Base-by-base conservation (phyloP, 345 rosid genomes). In the Lumnitzera racemosa region DNA sequence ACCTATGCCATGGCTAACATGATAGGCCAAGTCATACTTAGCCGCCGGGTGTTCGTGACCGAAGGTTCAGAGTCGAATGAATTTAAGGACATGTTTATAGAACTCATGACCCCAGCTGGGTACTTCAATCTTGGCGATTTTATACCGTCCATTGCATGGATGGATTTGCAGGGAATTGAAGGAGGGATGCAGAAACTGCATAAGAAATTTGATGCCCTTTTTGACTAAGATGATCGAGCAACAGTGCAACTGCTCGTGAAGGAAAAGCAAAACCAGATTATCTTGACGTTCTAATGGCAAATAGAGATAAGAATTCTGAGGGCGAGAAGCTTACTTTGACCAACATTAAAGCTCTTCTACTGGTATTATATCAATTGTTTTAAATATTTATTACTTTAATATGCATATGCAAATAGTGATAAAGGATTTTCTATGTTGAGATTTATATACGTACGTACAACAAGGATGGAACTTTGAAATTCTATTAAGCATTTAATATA, bases 151-250 rank as follows among this genome's bases (percentile, higher is more conserved):
- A 72, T 85, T 27, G 79, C 76, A 0, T 85, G 89, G 86, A 68
- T 83, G 86, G 91, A 85, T 65, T 62, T 83, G 56, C 88, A 85
- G 58, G 79, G 91, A 53, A 79, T 85, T 4, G 86, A 72, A 20
- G 41, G 73, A 11, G 75, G 82, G 49, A 83, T 85, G 88, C 83
- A 79, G 78, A 74, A 62, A 58, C 20, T 80, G 57, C 86, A 80
- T 41, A 61, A 23, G 58, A 79, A 58, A 36, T 83, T 80, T 60
- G 91, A 83, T 59, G 69, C 24, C 0, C 17, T 20, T 83, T 83
- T 13, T 85, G 67, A 66, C 78, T 0, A 75, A 74, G 64, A 75
- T 85, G 86, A 77, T 83, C 13, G 73, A 70, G 46, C 80, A 83
- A 52, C 24, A 12, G n/a, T 41, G 68, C 67, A 12, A 63, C 84